A percentile compares a stretch with the other conserved stretches of the same genome.
These are phyloP conservation scores for Uromyces viciae-fabae DNA, from an alignment of 1,284 basidiomycete genomes.

Conservation along the genomic window DNA sequence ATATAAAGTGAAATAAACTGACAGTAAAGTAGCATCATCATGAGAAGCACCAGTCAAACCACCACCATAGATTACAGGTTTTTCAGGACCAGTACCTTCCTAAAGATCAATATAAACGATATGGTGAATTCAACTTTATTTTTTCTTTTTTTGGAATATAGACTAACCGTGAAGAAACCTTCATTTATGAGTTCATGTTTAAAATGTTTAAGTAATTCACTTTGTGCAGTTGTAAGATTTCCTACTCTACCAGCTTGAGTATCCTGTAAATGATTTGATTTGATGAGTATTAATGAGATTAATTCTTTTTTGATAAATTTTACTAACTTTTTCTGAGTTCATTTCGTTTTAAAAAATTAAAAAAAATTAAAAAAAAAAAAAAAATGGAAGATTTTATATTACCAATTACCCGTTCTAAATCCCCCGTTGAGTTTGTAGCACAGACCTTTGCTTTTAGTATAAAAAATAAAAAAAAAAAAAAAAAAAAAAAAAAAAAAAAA, in stretches of 20 bases:
- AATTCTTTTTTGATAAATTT: too few relatives aligned
- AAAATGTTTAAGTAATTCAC: neutral
- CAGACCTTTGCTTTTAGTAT: too few relatives aligned
- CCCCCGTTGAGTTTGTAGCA: too few relatives aligned
- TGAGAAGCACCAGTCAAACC: neutral
- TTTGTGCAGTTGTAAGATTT: constrained; percentile 61
- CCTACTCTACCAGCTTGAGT: constrained; percentile 74
- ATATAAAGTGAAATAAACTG: neutral
- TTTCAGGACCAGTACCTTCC: constrained; percentile 52
- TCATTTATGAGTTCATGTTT: neutral
- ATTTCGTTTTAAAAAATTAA: neutral
- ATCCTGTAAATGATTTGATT: constrained; percentile 51
- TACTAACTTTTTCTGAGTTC: neutral
- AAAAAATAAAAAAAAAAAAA: neutral
- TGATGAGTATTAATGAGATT: neutral
- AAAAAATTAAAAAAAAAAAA: neutral
- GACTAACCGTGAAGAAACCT: constrained; percentile 18
- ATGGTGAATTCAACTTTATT: constrained; percentile 70
- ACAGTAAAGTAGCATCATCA: constrained; percentile 35
- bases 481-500: neutral
- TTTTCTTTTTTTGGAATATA: constrained; percentile 57
- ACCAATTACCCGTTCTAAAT: too few relatives aligned
- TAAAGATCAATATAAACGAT: constrained; percentile 69
- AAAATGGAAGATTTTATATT: neutral
- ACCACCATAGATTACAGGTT: constrained; percentile 40